phyloP scores from a whole-genome alignment of 2,329 filamentous ascomycete species.

The Talaromyces sp. region DNA sequence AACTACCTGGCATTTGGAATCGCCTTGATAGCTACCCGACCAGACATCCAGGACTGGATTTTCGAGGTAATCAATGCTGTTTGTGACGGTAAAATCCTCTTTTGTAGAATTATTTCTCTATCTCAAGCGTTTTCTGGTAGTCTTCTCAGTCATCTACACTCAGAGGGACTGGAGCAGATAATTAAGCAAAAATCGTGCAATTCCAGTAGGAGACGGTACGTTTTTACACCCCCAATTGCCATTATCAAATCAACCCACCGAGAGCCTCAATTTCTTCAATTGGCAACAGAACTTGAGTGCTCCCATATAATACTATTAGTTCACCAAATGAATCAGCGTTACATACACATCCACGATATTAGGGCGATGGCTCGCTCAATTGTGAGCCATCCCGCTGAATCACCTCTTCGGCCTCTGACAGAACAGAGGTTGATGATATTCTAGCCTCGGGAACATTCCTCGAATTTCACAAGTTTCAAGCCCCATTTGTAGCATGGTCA shows the following conservation, averaged over 20 bases:
- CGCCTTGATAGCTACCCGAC: not conserved
- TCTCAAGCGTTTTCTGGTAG: not conserved
- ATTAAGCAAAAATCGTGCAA: not conserved
- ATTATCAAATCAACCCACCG: not conserved
- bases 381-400: slow-evolving; percentile 1
- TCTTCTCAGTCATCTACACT: not conserved
- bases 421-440: not conserved
- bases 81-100: not conserved
- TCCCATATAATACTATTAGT: not conserved
- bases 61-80: not conserved
- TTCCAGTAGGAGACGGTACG: not conserved
- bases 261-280: not conserved
- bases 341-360: not conserved
- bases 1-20: not conserved
- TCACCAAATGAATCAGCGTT: not conserved
- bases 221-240: not conserved
- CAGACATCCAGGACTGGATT: not conserved
- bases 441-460: not conserved
- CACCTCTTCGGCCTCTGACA: not conserved
- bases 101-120: not conserved
- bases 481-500: not conserved
- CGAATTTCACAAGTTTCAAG: not conserved
- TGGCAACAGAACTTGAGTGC: not conserved
- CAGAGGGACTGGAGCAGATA: not conserved
- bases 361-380: not conserved